phyloP scores from a whole-genome alignment of 2,329 filamentous ascomycete species.

The Pseudocercospora crystallina region DNA sequence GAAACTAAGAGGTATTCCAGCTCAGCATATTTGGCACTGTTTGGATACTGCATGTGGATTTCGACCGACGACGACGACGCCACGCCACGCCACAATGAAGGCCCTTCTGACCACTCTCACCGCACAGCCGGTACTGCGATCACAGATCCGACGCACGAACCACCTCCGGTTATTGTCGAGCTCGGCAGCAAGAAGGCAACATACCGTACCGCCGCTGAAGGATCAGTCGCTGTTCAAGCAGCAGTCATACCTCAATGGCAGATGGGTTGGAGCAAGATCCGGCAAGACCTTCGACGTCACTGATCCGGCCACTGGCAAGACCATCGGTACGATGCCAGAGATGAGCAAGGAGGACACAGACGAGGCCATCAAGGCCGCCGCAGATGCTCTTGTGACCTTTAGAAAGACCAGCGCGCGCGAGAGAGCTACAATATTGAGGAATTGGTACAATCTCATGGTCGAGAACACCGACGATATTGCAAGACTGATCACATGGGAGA shows the following conservation, averaged over 20 bases:
- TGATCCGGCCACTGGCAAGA: conserved; percentile 80
- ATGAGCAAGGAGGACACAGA: conserved; percentile 77
- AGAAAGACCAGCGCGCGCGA: conserved; percentile 70
- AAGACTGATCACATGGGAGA: conserved; percentile 83
- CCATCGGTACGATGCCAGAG: conserved; percentile 83
- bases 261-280: conserved; percentile 83
- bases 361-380: conserved; percentile 79
- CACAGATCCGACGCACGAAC: conserved; percentile 24
- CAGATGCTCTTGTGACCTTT: conserved; percentile 71
- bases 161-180: conserved; percentile 23
- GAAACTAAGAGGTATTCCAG: too few species aligned
- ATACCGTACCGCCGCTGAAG: conserved; percentile 39
- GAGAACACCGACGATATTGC: conserved; percentile 79
- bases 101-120: conserved; percentile 22
- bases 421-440: conserved; percentile 70
- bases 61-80: too few species aligned
- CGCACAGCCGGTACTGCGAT: conserved; percentile 21
- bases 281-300: conserved; percentile 87
- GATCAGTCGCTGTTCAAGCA: conserved; percentile 71
- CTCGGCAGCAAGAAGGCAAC: conserved; percentile 13
- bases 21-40: too few species aligned
- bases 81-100: conserved; percentile 21
- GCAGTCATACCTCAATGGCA: conserved; percentile 83
- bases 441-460: conserved; percentile 78
- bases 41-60: too few species aligned